These are phyloP conservation scores for Plantago coronopus DNA, from an alignment of 305 asterid species.

Conservation along the genomic window DNA sequence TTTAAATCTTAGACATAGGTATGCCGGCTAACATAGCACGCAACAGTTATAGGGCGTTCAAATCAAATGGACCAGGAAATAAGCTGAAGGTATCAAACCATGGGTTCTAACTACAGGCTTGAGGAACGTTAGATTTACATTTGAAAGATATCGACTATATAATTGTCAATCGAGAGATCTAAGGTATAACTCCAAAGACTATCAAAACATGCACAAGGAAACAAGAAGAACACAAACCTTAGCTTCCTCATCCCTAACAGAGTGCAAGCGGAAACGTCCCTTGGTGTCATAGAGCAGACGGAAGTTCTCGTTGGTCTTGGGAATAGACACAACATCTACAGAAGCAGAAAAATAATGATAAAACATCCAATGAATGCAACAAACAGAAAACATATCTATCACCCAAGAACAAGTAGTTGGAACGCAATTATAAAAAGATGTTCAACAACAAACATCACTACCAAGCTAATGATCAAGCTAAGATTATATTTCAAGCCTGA, in stretches of 20 bases:
- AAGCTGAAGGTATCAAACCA: too few relatives aligned
- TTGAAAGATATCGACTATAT: too few relatives aligned
- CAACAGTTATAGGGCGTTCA: too few relatives aligned
- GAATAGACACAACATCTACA: conserved; percentile 18
- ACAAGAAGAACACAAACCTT: neutral
- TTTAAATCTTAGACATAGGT: too few relatives aligned
- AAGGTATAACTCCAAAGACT: too few relatives aligned
- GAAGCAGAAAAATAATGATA: neutral
- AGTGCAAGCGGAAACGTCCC: conserved; percentile 16
- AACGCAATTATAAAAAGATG: neutral
- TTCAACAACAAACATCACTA: neutral
- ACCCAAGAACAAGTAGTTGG: neutral
- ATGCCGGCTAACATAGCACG: too few relatives aligned
- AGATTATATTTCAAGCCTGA: neutral
- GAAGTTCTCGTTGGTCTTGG: conserved; percentile 18
- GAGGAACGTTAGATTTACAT: too few relatives aligned
- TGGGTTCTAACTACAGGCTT: too few relatives aligned
- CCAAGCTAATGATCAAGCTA: neutral
- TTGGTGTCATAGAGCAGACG: conserved; percentile 19
- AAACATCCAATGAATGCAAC: neutral
- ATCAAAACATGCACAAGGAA: neutral
- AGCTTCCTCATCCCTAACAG: conserved; percentile 11
- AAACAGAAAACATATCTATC: neutral
- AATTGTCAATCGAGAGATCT: too few relatives aligned
- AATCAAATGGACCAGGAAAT: too few relatives aligned